These are phyloP conservation scores for Kokia cookei DNA, from an alignment of 441 rosid genomes.

Conservation along the genomic window DNA sequence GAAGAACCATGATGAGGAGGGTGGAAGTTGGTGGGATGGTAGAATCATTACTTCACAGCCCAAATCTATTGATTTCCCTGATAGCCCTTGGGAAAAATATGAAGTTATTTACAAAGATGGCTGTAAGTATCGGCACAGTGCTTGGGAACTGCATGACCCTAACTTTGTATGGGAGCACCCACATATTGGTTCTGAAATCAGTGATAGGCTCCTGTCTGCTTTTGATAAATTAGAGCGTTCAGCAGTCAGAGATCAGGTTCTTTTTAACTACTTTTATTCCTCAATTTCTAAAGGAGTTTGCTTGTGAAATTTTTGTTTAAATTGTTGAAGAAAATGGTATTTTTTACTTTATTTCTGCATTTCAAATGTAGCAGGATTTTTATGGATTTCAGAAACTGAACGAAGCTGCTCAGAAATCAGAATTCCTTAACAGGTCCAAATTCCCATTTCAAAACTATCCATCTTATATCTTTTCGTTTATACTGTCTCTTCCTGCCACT, in stretches of 20 bases:
- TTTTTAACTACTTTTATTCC: neutral
- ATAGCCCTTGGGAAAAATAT: slow-evolving; percentile 79
- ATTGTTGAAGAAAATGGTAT: neutral
- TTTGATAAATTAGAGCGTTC: slow-evolving; percentile 50
- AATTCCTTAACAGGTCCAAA: slow-evolving; percentile 56
- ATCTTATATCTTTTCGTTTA: neutral
- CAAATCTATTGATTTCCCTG: slow-evolving; percentile 52
- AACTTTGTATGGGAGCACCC: slow-evolving; percentile 39
- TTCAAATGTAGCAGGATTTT: slow-evolving; percentile 44
- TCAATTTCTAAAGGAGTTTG: slow-evolving; percentile 3
- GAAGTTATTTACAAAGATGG: slow-evolving; percentile 34
- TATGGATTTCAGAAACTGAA: slow-evolving; percentile 61
- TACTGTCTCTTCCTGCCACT: neutral
- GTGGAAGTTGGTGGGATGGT: slow-evolving; percentile 74
- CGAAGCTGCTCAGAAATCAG: slow-evolving; percentile 59
- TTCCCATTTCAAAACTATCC: neutral
- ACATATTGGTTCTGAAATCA: slow-evolving; percentile 34
- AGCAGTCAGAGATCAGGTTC: slow-evolving; percentile 46
- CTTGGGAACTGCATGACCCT: slow-evolving; percentile 74
- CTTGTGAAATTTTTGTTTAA: neutral
- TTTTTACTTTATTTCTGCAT: slow-evolving; percentile 2
- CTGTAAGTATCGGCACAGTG: slow-evolving; percentile 41
- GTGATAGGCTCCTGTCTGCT: slow-evolving; percentile 37
- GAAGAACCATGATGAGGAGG: slow-evolving; percentile 44
- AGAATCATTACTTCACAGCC: slow-evolving; percentile 37